Conservation (phyloP, 2,329 filamentous ascomycete genomes). For the Beauveria australis region DNA sequence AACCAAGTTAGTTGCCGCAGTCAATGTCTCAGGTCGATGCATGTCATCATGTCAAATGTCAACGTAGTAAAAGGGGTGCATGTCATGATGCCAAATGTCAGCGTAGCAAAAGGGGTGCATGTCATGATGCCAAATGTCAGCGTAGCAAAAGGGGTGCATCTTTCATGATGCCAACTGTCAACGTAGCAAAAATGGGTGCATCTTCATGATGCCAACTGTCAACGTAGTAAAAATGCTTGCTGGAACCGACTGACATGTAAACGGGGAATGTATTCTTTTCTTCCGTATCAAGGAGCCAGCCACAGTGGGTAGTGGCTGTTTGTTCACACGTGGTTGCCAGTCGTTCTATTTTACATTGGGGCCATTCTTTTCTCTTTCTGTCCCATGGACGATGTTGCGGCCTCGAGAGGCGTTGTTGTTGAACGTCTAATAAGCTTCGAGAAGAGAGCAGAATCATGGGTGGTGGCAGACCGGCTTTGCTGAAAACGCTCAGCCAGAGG, state of each 20-base stretch:
- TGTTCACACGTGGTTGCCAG: slow-evolving; percentile 1
- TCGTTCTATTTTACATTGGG: neutral
- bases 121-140: neutral
- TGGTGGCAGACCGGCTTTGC: too few relatives aligned
- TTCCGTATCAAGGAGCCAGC: neutral
- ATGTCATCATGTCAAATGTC: neutral
- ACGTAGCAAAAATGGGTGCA: too few relatives aligned
- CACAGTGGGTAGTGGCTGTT: slow-evolving; percentile 3
- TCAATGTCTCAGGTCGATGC: slow-evolving; percentile 4
- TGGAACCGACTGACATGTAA: neutral
- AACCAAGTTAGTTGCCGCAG: neutral
- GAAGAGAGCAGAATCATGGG: too few relatives aligned
- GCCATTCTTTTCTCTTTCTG: neutral
- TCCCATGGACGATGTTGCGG: neutral
- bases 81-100: neutral
- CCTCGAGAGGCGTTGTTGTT: neutral
- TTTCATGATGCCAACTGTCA: too few relatives aligned
- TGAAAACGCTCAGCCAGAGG: too few relatives aligned
- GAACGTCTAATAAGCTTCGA: neutral
- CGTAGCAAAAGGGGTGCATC: too few relatives aligned
- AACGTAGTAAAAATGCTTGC: too few relatives aligned
- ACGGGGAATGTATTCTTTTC: neutral
- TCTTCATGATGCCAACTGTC: too few relatives aligned
- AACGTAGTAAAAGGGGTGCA: neutral
- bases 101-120: neutral